Base-by-base conservation (phyloP, 2,329 filamentous ascomycete genomes). In the Epicoccum sorghinum region DNA sequence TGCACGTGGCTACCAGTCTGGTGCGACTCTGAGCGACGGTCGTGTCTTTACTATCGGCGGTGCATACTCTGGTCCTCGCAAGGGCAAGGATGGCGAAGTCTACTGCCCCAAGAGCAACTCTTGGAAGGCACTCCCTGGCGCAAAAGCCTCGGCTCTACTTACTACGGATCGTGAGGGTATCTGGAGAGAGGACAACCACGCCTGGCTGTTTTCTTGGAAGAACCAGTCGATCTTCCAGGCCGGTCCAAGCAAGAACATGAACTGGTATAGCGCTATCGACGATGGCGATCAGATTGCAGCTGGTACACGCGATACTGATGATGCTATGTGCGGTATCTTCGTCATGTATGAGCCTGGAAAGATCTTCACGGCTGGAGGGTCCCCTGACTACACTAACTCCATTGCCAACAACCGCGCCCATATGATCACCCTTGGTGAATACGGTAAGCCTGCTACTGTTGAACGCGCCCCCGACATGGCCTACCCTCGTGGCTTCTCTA, bases 321-420 rank as follows among this genome's bases (percentile, higher is more conserved):
- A 66, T 37, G 58, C 64, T 7, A 68, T 68, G 65, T 65, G 62
- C 45, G 64, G 64, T 30, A 56, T 60, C 30, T 66, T 62, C 27
- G 64, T 62, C 33, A 67, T 68, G 64, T 68, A 66, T 23, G 65
- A 68, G 52, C 58, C 65, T 32, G 65, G 64, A 13, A 67, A 68
- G 27, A 66, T 68, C 29, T 45, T 68, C 18, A 64, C 49, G 44
- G 65, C 65, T 25, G 65, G 64, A 22, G 65, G 65, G 9, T 55
- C 65, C n/a, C 55, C 57, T 5, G 62, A 66, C 25, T 68, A 68
- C 57, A 66, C 62, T 7, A 44, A 67, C 33, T 58, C 60, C 4
- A 46, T 52, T 10, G 64, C 65, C 25, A 64, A 61, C 18, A 49
- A 59, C 7, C 62, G 57, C 33, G 62, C 65, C 13, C 64, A 67